Evolutionary conservation across 306 rosid species (phyloP).

Genomic region (Castanea crenata): DNA sequence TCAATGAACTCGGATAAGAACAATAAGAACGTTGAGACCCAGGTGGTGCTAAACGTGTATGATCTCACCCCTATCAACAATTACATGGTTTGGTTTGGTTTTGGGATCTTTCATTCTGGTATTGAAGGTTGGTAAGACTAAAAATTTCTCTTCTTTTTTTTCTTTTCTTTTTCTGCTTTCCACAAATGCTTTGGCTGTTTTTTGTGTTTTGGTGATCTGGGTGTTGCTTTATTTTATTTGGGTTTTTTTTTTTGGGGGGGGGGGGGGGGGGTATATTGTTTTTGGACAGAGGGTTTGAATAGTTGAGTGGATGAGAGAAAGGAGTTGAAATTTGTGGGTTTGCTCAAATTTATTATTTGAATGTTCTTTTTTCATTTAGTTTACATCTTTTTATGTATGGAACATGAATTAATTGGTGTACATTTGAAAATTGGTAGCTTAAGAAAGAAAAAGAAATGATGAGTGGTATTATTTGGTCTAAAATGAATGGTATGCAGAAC

Average conservation of each 20-base stretch:
- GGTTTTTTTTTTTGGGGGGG: not conserved
- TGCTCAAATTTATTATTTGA: not conserved
- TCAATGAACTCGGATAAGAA: slow-evolving; percentile 34
- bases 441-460: not conserved
- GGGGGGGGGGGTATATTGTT: not conserved
- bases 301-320: not conserved
- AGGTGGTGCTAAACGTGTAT: slow-evolving; percentile 75
- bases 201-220: slow-evolving; percentile 23
- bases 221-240: slow-evolving; percentile 1
- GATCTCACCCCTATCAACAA: slow-evolving; percentile 89
- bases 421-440: not conserved
- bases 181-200: not conserved
- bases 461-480: not conserved
- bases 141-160: not conserved
- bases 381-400: not conserved
- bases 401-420: not conserved
- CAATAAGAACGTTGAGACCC: slow-evolving; percentile 15
- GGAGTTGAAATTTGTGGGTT: not conserved
- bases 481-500: not conserved
- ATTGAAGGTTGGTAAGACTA: slow-evolving; percentile 59
- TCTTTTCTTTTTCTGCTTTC: not conserved
- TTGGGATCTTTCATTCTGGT: slow-evolving; percentile 94
- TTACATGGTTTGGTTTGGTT: slow-evolving; percentile 78
- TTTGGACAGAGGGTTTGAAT: not conserved
- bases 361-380: not conserved